Evolutionary conservation across 208 protist genomes (phyloP).

Genomic region (Leishmania turanica): DNA sequence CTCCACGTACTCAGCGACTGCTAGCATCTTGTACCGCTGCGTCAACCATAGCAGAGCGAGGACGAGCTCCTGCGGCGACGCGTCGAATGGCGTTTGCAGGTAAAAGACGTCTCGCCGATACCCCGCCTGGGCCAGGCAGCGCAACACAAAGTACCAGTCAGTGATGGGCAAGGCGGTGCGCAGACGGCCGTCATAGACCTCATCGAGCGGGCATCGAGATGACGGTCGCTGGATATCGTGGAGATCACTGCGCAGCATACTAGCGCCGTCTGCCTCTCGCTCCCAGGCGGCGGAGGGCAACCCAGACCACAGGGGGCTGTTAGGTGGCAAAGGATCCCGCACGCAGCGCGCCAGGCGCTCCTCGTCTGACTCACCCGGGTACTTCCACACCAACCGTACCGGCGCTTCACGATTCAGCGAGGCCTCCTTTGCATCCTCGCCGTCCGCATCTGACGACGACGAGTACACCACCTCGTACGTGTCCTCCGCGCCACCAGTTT

Average conservation of each 20-base stretch:
- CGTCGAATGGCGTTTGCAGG: conserved; percentile 51
- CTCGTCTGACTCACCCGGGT: conserved; percentile 18
- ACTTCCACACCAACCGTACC: conserved; percentile 23
- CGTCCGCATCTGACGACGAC: conserved; percentile 8
- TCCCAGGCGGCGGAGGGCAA: neutral
- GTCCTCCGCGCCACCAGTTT: conserved; percentile 37
- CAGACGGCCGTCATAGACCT: conserved; percentile 17
- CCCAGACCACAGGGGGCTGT: conserved; percentile 12
- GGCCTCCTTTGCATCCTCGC: neutral
- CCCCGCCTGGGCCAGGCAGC: conserved; percentile 56
- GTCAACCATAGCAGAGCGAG: conserved; percentile 84
- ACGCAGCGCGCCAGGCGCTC: conserved; percentile 16
- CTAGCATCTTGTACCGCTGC: conserved; percentile 61
- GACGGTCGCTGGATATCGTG: neutral
- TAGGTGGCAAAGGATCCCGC: conserved; percentile 16
- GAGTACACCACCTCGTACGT: conserved; percentile 34
- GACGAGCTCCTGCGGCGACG: conserved; percentile 62
- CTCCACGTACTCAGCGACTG: conserved; percentile 70
- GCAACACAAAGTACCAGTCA: conserved; percentile 60
- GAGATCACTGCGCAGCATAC: neutral
- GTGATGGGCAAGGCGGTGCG: conserved; percentile 30
- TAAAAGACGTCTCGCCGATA: conserved; percentile 73
- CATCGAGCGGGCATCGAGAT: neutral
- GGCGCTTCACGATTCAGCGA: conserved; percentile 10
- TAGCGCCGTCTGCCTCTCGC: neutral